Evolutionary conservation across 345 rosid species (phyloP).

Genomic region (Pistacia atlantica): DNA sequence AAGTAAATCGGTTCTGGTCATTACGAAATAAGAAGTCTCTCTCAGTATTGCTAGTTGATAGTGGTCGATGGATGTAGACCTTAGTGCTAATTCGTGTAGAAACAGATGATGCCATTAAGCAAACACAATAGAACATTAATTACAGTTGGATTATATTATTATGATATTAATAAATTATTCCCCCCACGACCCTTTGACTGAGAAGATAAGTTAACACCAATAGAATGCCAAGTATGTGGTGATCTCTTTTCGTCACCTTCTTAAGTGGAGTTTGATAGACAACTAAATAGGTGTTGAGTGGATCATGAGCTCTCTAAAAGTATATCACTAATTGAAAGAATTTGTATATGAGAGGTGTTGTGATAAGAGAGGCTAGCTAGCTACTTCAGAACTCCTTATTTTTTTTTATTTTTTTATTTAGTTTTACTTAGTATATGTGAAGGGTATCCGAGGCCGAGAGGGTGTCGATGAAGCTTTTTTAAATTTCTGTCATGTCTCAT

Average conservation of each 20-base stretch:
- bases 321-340: not conserved
- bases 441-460: too few relatives aligned
- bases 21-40: not conserved
- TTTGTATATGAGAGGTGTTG: not conserved
- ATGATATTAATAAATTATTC: not conserved
- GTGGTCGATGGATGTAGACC: conserved; percentile 5
- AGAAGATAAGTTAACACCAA: conserved; percentile 5
- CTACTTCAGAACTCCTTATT: not conserved
- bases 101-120: not conserved
- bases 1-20: conserved; percentile 9
- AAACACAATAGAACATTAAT: not conserved
- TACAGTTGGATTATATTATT: too few relatives aligned
- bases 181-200: conserved; percentile 7
- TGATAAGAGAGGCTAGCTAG: not conserved
- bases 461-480: not conserved
- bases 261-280: conserved; percentile 12
- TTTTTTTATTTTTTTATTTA: too few relatives aligned
- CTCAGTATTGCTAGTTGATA: not conserved
- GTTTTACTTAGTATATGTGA: not conserved
- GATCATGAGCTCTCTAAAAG: not conserved
- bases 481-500: not conserved
- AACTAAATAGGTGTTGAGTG: not conserved
- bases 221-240: not conserved
- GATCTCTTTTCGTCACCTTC: not conserved
- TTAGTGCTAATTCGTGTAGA: conserved; percentile 10